Evolutionary conservation across 768 basidiomycete species (phyloP).

Genomic region (Panus rudis): DNA sequence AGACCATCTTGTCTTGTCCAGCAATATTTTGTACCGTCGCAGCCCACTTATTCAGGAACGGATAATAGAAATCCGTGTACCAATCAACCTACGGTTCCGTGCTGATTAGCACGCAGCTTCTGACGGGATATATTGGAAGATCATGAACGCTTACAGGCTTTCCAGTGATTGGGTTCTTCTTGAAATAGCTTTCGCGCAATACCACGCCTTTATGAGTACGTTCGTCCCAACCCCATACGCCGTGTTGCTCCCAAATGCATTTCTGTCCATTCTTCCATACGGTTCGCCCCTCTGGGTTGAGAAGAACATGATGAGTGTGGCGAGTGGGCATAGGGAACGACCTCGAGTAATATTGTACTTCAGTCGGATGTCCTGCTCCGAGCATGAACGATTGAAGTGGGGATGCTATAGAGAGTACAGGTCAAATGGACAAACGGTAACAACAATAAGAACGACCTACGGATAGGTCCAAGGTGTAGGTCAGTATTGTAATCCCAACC

Average conservation of each 20-base stretch:
- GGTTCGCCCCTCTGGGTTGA: slow-evolving; percentile 53
- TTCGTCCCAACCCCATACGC: slow-evolving; percentile 86
- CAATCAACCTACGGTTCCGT: slow-evolving; percentile 80
- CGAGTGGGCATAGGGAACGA: slow-evolving; percentile 88
- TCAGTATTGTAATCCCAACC: slow-evolving; percentile 93
- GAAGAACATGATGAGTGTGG: slow-evolving; percentile 44
- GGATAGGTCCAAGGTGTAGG: slow-evolving; percentile 74
- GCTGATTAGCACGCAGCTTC: slow-evolving; percentile 1
- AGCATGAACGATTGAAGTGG: slow-evolving; percentile 86
- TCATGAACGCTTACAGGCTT: slow-evolving; percentile 39
- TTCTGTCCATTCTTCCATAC: slow-evolving; percentile 62
- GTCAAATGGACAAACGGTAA: not conserved
- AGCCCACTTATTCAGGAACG: slow-evolving; percentile 66
- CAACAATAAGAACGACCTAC: slow-evolving; percentile 36
- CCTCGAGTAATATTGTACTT: slow-evolving; percentile 72
- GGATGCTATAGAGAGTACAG: slow-evolving; percentile 44
- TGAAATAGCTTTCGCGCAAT: slow-evolving; percentile 81
- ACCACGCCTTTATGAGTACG: slow-evolving; percentile 62
- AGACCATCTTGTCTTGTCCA: slow-evolving; percentile 51
- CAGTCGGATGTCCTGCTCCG: slow-evolving; percentile 81
- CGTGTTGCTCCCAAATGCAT: slow-evolving; percentile 91
- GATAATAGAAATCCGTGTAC: slow-evolving; percentile 82
- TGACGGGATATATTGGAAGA: no score
- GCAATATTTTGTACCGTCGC: slow-evolving; percentile 44
- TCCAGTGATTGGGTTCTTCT: slow-evolving; percentile 55